phyloP scores from a whole-genome alignment of 176 grass and related monocot species.

The Raddia guianensis region DNA sequence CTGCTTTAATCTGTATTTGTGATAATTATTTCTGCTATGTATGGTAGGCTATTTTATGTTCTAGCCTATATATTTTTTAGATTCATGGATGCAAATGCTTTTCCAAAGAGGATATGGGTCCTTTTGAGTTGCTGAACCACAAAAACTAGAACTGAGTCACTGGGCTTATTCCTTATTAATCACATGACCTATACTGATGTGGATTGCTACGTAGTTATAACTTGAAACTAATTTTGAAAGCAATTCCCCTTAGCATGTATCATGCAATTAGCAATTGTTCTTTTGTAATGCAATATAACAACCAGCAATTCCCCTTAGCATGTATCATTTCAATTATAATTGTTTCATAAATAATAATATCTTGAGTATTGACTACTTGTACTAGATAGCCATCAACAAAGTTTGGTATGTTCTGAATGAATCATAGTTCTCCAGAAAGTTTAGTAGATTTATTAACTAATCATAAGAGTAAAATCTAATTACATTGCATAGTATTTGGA shows the following conservation, averaged over 20 bases:
- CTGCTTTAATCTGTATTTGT: neutral
- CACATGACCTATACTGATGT: neutral
- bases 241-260: constrained; percentile 1
- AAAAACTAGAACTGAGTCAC: neutral
- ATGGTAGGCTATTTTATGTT: constrained; percentile 27
- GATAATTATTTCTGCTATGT: constrained; percentile 17
- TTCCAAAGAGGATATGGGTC: constrained; percentile 19
- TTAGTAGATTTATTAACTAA: constrained; percentile 10
- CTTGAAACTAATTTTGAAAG: neutral
- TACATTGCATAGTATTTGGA: too few relatives aligned
- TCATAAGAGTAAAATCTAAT: too few relatives aligned
- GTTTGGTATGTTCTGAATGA: constrained; percentile 3
- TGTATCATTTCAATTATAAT: neutral
- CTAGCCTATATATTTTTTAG: neutral
- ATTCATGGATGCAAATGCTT: constrained; percentile 11
- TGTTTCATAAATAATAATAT: neutral
- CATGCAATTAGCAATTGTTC: neutral
- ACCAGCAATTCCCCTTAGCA: too few relatives aligned
- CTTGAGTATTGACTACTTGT: neutral
- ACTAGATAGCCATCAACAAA: neutral
- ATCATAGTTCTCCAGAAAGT: neutral
- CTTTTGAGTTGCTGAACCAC: neutral
- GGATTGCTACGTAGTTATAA: neutral
- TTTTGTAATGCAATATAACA: constrained; percentile 5
- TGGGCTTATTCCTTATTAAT: constrained; percentile 13